Conservation (phyloP, 495 filamentous ascomycete genomes). For the Penicillium cosmopolitanum region DNA sequence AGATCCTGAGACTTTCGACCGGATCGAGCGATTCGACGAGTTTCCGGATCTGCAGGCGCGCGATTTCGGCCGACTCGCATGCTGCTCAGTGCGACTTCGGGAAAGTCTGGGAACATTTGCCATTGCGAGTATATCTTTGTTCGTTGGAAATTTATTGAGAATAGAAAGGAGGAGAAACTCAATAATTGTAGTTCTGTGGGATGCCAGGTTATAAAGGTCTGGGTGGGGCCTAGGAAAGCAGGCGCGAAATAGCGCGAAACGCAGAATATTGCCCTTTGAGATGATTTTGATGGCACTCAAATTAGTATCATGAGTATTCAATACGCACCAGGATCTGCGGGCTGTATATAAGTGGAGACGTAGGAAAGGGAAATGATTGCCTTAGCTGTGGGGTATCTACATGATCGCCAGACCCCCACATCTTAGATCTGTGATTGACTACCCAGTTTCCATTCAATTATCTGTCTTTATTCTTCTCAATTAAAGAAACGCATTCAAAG, state of each 20-base stretch:
- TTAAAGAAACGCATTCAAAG: too few species aligned
- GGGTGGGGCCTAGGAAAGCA: not conserved
- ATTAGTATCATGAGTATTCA: not conserved
- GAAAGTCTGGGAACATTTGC: not conserved
- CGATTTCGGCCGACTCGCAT: not conserved
- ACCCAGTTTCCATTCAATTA: too few species aligned
- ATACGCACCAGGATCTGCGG: not conserved
- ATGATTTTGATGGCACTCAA: not conserved
- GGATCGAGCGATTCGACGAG: not conserved
- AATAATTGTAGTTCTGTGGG: not conserved
- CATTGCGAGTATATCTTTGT: not conserved
- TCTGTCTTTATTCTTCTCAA: too few species aligned
- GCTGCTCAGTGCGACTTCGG: not conserved
- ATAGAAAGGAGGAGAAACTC: not conserved
- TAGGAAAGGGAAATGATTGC: not conserved
- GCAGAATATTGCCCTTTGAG: not conserved
- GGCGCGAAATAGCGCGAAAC: not conserved
- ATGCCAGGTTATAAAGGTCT: not conserved
- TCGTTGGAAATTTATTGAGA: not conserved
- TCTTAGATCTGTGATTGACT: not conserved
- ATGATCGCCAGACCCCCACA: not conserved
- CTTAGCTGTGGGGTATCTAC: not conserved
- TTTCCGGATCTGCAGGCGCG: not conserved
- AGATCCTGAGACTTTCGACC: not conserved
- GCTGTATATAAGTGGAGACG: not conserved